Conservation (phyloP, 169 alveolate genomes). For the Cryptosporidium sp. region DNA sequence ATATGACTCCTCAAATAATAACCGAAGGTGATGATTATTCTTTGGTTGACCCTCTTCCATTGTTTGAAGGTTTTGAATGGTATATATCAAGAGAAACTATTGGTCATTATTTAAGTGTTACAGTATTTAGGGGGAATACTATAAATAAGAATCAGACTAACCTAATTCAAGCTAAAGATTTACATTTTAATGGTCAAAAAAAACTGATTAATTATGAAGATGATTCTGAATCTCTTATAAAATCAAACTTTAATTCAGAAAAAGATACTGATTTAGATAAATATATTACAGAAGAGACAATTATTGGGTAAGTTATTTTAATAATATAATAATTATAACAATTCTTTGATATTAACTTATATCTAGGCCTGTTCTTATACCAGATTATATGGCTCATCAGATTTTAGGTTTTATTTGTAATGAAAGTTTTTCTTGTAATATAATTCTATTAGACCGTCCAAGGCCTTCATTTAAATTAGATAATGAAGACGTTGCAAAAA, state of each 20-base stretch:
- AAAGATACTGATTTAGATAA: slow-evolving; percentile 16
- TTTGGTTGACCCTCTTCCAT: slow-evolving; percentile 28
- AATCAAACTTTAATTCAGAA: background rate
- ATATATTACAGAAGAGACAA: slow-evolving; percentile 20
- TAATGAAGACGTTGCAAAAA: background rate
- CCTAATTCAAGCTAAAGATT: slow-evolving; percentile 49
- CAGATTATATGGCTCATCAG: slow-evolving; percentile 60
- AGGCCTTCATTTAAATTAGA: background rate
- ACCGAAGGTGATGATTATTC: slow-evolving; percentile 19
- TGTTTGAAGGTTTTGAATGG: slow-evolving; percentile 73
- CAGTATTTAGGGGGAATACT: slow-evolving; percentile 16
- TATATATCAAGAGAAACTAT: slow-evolving; percentile 38
- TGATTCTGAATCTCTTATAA: background rate
- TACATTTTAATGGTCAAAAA: slow-evolving; percentile 45
- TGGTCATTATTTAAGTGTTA: slow-evolving; percentile 55
- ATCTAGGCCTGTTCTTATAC: slow-evolving; percentile 53
- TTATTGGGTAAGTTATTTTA: slow-evolving; percentile 47
- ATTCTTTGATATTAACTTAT: background rate
- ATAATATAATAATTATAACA: background rate
- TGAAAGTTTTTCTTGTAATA: slow-evolving; percentile 34
- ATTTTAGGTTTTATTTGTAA: slow-evolving; percentile 22
- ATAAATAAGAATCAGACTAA: background rate
- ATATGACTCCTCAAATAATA: slow-evolving; percentile 15
- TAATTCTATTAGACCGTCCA: slow-evolving; percentile 59
- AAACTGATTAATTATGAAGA: background rate